Evolutionary conservation across 139 green algal species (phyloP).

Genomic region (Coccomyxa sp.): DNA sequence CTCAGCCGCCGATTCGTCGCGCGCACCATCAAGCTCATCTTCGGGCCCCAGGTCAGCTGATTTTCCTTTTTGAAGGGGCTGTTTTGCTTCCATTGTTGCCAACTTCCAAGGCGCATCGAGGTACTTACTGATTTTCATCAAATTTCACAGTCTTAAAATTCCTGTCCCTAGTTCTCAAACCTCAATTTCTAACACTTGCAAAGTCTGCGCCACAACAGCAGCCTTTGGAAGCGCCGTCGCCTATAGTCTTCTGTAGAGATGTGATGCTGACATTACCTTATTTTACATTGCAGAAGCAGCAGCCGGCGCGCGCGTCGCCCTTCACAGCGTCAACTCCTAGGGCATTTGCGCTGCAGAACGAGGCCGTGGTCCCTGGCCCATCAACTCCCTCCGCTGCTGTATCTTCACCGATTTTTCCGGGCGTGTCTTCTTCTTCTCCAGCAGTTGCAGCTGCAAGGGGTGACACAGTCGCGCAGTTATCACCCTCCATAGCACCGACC

Average conservation of each 20-base stretch:
- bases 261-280: not conserved
- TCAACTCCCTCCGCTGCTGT: not conserved
- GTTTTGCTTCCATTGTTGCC: not conserved
- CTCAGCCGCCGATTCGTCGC: slow-evolving; percentile 62
- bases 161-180: no score
- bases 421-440: not conserved
- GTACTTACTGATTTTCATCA: not conserved
- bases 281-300: not conserved
- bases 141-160: no score
- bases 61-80: not conserved
- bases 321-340: not conserved
- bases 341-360: not conserved
- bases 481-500: no score
- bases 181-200: not conserved
- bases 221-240: not conserved
- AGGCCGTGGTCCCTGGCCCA: no score
- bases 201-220: not conserved
- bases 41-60: slow-evolving; percentile 31
- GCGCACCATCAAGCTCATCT: slow-evolving; percentile 66
- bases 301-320: not conserved
- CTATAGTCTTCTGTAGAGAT: not conserved
- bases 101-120: no score
- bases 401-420: not conserved
- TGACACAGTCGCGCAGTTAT: not conserved
- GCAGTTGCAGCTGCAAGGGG: not conserved